Evolutionary conservation across 805 yeast species (phyloP).

Genomic region (Candida pseudoglaebosa): DNA sequence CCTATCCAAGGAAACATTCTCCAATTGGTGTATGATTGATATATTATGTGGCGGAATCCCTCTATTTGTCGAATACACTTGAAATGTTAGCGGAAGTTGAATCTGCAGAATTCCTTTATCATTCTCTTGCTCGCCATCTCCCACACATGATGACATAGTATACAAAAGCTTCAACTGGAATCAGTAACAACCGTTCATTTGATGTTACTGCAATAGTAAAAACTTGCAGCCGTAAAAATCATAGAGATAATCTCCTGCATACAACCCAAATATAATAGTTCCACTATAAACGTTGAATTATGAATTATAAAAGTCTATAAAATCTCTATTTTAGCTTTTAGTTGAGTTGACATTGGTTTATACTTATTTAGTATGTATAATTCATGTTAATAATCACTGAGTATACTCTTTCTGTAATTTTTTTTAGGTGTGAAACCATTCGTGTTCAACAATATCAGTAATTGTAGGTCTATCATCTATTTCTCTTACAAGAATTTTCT

Average conservation of each 20-base stretch:
- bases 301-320: too few relatives aligned
- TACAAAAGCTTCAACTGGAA: not conserved
- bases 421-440: conserved; percentile 47
- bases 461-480: conserved; percentile 68
- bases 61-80: conserved; percentile 6
- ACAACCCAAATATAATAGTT: too few relatives aligned
- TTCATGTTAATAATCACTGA: too few relatives aligned
- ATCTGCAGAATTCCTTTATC: conserved; percentile 1
- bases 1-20: not conserved
- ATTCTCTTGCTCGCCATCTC: not conserved
- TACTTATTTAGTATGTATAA: too few relatives aligned
- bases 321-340: too few relatives aligned
- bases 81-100: conserved; percentile 16
- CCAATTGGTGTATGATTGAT: not conserved
- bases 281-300: not conserved
- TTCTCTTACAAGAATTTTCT: conserved; percentile 64
- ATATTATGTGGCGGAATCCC: not conserved
- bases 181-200: not conserved
- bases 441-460: conserved; percentile 61
- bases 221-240: too few relatives aligned
- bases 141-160: conserved; percentile 1
- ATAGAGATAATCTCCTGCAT: too few relatives aligned
- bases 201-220: not conserved
- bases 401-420: not conserved
- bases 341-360: too few relatives aligned